Evolutionary conservation across 768 basidiomycete genomes (phyloP), one percentile per base, ranked within the genome.

Genomic region (Galerina marginata): DNA sequence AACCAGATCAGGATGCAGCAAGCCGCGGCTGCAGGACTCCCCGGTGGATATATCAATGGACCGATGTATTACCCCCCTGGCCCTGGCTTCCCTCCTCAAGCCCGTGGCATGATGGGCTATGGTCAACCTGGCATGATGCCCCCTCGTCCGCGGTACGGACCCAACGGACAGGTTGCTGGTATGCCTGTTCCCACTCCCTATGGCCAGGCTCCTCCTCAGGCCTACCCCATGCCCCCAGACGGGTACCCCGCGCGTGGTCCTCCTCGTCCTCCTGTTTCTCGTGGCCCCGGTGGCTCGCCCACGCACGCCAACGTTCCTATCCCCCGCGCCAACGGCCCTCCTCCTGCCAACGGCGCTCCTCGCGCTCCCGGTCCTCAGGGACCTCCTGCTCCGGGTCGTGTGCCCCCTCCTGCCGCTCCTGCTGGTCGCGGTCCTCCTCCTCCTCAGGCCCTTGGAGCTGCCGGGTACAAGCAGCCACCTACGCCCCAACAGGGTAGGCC

Each of bases 1-100:
- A 92, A 94, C 79, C 94, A 98, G 79, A 94, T 96, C 74, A 86
- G 96, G 63, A 90, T 96, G 86, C 95, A 96, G 72, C 96, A 98
- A 82, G 92, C 92, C 62, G 93, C 92, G 61, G 92, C 93, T 47
- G 90, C 92, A 65, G 92, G 83, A 52, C 83, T 96, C 59, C 91
- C 93, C 54, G 86, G 87, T 64, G 88, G 90, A 62, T 91, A 92
- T 82, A 85, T 96, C 80, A 87, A 89, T 70, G 85, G 86, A 14
- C 92, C 92, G 42, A 88, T 95, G 83, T 95, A 93, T 82, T 94
- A 93, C 73, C 86, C 92, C 61, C 85, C 93, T 70, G 86, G 93
- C 52, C 86, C 89, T 66, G 82, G 86, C 62, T 90, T 93, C 87
- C 87, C 89, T 75, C 89, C 93, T 72, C 88, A 92, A 77, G 85